Evolutionary conservation across 345 rosid species (phyloP).

Genomic region (Draba incana): DNA sequence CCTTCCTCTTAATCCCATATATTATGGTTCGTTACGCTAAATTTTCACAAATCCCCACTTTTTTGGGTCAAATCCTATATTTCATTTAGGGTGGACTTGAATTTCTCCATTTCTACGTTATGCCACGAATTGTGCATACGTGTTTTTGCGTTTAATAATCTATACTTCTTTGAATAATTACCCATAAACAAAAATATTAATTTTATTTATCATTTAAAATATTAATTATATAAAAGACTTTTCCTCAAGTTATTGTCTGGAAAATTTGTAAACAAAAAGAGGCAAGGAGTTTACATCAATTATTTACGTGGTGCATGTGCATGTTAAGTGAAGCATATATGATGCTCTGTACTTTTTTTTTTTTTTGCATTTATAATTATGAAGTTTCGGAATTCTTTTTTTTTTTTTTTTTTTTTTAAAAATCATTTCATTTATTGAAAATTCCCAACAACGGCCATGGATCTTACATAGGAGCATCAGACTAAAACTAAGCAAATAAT

Average conservation of each 20-base stretch:
- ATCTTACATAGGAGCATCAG: too few relatives aligned
- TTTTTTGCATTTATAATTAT: not conserved
- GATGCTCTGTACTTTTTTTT: conserved; percentile 8
- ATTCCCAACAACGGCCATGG: too few relatives aligned
- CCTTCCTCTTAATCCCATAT: conserved; percentile 52
- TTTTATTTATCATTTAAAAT: not conserved
- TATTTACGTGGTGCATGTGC: conserved; percentile 36
- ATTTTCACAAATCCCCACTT: conserved; percentile 79
- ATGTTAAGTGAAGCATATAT: conserved; percentile 30
- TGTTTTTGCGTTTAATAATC: conserved; percentile 15
- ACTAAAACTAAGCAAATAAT: too few relatives aligned
- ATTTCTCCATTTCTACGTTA: conserved; percentile 16
- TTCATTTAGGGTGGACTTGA: not conserved
- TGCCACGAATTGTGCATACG: not conserved
- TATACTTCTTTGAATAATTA: conserved; percentile 5
- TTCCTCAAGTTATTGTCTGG: not conserved
- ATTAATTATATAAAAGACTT: not conserved
- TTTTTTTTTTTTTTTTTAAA: too few relatives aligned
- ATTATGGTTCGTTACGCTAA: conserved; percentile 94
- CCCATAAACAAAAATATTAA: not conserved
- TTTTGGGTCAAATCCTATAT: too few relatives aligned
- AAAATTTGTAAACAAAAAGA: not conserved
- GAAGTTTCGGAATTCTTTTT: too few relatives aligned
- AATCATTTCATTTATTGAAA: too few relatives aligned
- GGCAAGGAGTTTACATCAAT: conserved; percentile 1